Evolutionary conservation across 2,329 filamentous ascomycete species (phyloP), one percentile per base, ranked within the genome.

Genomic region (Hymenoscyphus albidus): DNA sequence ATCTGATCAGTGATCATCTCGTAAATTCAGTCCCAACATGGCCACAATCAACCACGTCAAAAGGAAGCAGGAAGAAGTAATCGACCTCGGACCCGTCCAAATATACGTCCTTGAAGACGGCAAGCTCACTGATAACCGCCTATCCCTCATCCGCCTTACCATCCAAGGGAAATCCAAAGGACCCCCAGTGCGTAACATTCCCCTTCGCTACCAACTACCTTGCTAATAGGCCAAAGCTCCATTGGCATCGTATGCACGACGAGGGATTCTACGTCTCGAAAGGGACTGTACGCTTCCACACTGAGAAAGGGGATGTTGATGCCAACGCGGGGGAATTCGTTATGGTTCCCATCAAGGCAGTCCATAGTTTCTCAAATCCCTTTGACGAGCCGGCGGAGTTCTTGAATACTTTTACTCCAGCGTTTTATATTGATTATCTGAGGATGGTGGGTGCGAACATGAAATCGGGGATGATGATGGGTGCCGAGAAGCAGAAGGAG

Each of bases 211-310:
- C 44, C 27, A 27, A 27, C 27, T 27, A 27, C 27, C 27, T 27
- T 27, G 27, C 27, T 27, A 27, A 27, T 27, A 27, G 2, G 27
- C 27, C 27, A 51, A 48, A 51, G 44, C 44, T 27, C n/a, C 80
- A 83, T 72, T 85, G 80, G 80, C 81, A 85, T 69, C 80, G 84
- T 69, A 84, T 84, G 83, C 81, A 86, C 74, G 83, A 86, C 68
- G 80, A 83, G 75, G 84, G 81, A 7, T 86, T 85, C 75, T 78
- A 84, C 55, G 77, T 84, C n/a, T 83, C 79, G 0, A 74, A 80
- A 62, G 83, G 83, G 5, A 79, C 74, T 1, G 76, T 85, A 22
- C 79, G 82, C 51, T 85, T 85, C 73, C 80, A 83, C 68, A 77
- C 78, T 13, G 79, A 80, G 0, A 76, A 77, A 64, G 77, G 77